These are phyloP conservation scores for Sarocladiaceae sp. DNA, from an alignment of 2,329 filamentous ascomycete genomes.

Conservation along the genomic window DNA sequence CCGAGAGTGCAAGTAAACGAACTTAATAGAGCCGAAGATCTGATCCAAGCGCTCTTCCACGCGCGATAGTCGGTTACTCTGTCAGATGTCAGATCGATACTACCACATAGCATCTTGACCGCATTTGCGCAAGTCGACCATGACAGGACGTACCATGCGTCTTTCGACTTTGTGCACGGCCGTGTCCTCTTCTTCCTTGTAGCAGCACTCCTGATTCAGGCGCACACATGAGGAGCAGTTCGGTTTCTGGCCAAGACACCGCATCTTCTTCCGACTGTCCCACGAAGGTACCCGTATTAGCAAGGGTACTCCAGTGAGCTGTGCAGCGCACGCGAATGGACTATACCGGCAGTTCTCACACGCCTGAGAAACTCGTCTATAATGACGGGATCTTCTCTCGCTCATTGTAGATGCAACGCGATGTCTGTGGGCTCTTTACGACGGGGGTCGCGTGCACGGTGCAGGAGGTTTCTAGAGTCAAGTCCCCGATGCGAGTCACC, in stretches of 20 bases:
- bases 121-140: too few species aligned
- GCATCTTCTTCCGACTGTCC: conserved; percentile 7
- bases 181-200: background rate
- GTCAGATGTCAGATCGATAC: background rate
- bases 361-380: conserved; percentile 3
- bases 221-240: conserved; percentile 1
- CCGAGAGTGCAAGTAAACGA: background rate
- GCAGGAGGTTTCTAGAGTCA: too few species aligned
- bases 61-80: background rate
- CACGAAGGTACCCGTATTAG: background rate
- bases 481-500: too few species aligned
- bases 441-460: too few species aligned
- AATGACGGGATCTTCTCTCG: background rate
- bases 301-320: background rate
- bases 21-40: background rate
- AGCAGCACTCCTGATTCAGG: conserved; percentile 1
- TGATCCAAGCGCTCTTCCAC: conserved; percentile 2
- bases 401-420: background rate
- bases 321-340: background rate
- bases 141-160: background rate
- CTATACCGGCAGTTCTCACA: conserved; percentile 7
- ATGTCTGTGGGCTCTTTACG: too few species aligned
- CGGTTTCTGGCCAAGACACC: conserved; percentile 3
- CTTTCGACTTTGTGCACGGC: background rate
- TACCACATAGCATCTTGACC: too few species aligned